Conservation (phyloP, 257 asterid genomes). For the Solanum chaucha region DNA sequence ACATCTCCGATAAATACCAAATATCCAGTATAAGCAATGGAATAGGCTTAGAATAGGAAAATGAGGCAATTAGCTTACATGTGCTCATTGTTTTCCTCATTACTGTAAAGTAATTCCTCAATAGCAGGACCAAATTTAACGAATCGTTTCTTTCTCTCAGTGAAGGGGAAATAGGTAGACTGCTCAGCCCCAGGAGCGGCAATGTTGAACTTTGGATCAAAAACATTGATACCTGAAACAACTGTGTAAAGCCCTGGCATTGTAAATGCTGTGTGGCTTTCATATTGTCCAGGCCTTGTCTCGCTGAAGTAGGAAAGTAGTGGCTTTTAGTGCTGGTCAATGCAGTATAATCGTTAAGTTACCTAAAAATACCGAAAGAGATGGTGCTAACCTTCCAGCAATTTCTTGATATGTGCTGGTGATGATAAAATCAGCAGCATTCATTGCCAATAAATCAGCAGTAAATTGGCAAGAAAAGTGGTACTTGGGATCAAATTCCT, state of each 20-base stretch:
- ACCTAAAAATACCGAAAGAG: neutral
- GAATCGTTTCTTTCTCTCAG: slow-evolving; percentile 47
- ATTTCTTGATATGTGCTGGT: slow-evolving; percentile 90
- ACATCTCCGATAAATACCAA: neutral
- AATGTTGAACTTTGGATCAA: slow-evolving; percentile 85
- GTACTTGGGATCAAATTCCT: slow-evolving; percentile 58
- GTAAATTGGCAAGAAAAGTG: slow-evolving; percentile 85
- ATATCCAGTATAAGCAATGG: neutral
- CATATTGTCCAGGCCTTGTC: slow-evolving; percentile 68
- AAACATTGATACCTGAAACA: slow-evolving; percentile 65
- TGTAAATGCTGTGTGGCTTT: slow-evolving; percentile 72
- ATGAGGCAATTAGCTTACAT: slow-evolving; percentile 34
- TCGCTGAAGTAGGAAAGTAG: slow-evolving; percentile 30
- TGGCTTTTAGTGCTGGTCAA: neutral
- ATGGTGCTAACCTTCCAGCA: slow-evolving; percentile 65
- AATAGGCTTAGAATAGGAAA: neutral
- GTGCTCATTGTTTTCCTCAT: slow-evolving; percentile 57
- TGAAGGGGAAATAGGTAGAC: slow-evolving; percentile 57
- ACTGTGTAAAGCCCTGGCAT: slow-evolving; percentile 77
- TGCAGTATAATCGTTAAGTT: neutral
- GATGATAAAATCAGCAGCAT: slow-evolving; percentile 69
- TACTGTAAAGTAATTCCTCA: slow-evolving; percentile 49
- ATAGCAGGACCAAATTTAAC: slow-evolving; percentile 45
- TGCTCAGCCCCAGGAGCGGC: slow-evolving; percentile 92
- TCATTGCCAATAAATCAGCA: slow-evolving; percentile 80